Evolutionary conservation across 495 filamentous ascomycete species (phyloP), one percentile per base, ranked within the genome.

Genomic region (Penicillium soppii): DNA sequence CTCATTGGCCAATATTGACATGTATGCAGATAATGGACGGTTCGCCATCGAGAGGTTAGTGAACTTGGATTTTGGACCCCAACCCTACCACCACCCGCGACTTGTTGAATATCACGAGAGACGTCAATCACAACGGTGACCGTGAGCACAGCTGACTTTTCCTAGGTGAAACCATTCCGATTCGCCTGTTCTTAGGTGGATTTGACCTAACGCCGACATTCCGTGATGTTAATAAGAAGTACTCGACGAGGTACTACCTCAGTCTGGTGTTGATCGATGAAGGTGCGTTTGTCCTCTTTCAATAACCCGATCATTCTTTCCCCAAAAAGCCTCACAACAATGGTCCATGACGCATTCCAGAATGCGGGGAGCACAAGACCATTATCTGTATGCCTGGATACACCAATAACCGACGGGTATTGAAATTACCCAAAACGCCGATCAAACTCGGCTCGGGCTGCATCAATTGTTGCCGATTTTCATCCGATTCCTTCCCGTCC

Each of bases 211-310:
- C 94, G 1, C 94, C 94, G 7, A 99, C 94, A 16, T 99, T 99
- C 83, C 89, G 95, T 33, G 95, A 99, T 70, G 94, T 99, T 52
- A 99, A 99, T 83, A 99, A 97, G 82, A 97, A 97, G 73, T 99
- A 94, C 70, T 97, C 92, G 26, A 97, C 95, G 47, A 80, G 94
- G 56, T 99, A 99, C 73, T 97, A 99, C 72, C 81, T 99, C 44
- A 96, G 90, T 68, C 73, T 99, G 58, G 94, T 99, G 8, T 78
- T 97, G 56, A 97, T 97, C 55, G 92, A 97, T 68, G 92, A 97
- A 82, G 90, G 90, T 89, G 75, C 41, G 77, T 67, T 32, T n/a
- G n/a, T n/a, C n/a, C n/a, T n/a, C n/a, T 20, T 22, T 32, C 37
- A 30, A 21, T 39, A 32, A 32, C 48, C 43, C 30, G n/a, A n/a